These are phyloP conservation scores for Whalleya microplaca DNA, from an alignment of 2,329 filamentous ascomycete species.

Conservation along the genomic window DNA sequence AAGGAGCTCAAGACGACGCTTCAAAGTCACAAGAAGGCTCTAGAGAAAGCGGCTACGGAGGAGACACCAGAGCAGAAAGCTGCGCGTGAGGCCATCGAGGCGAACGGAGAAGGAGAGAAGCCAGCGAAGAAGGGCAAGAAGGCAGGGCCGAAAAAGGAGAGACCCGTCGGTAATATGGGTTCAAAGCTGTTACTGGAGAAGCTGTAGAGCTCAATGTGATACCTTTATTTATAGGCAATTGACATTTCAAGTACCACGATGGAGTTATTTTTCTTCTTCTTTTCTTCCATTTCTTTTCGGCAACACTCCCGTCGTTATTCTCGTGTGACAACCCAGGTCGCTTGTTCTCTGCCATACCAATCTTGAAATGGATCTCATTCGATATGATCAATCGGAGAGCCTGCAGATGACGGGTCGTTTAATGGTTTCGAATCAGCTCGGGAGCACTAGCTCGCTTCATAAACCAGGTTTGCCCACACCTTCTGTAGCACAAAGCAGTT, in stretches of 20 bases:
- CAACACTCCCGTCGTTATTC: background rate
- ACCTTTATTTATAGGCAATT: background rate
- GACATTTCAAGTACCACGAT: background rate
- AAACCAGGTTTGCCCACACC: slow-evolving; percentile 1
- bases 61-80: slow-evolving; percentile 59
- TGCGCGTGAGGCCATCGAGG: slow-evolving; percentile 54
- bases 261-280: background rate
- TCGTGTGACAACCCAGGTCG: background rate
- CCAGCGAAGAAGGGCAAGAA: slow-evolving; percentile 47
- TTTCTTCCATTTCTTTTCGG: too few relatives aligned
- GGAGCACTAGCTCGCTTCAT: background rate
- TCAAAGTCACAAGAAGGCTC: slow-evolving; percentile 71
- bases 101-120: slow-evolving; percentile 46
- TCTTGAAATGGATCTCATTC: too few relatives aligned
- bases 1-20: slow-evolving; percentile 70
- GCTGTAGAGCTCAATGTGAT: slow-evolving; percentile 38
- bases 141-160: slow-evolving; percentile 42
- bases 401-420: background rate
- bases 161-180: slow-evolving; percentile 62
- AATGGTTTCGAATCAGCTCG: background rate
- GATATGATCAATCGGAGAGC: background rate
- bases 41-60: slow-evolving; percentile 69
- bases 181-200: slow-evolving; percentile 64
- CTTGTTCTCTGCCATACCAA: background rate
- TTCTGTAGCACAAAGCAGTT: background rate